Conservation (phyloP, 148 eudicot species). For the Diospyros kaki region DNA sequence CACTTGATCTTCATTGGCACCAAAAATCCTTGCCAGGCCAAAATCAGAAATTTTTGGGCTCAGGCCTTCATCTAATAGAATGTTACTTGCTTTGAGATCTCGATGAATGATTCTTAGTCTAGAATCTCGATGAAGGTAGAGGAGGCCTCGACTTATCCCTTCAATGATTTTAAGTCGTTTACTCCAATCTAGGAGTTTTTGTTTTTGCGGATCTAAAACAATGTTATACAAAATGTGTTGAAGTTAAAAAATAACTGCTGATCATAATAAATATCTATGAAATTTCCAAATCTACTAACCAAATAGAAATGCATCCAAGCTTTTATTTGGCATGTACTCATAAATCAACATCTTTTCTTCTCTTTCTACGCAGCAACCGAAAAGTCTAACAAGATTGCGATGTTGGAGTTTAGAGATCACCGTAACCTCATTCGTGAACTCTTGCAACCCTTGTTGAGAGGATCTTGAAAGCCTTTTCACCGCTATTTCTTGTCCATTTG, state of each 20-base stretch:
- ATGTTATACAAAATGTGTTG: background rate
- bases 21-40: constrained; percentile 42
- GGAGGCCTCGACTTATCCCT: constrained; percentile 22
- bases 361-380: constrained; percentile 22
- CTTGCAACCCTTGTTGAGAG: constrained; percentile 20
- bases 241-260: background rate
- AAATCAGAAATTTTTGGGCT: constrained; percentile 44
- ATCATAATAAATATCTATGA: background rate
- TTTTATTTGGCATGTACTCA: constrained; percentile 23
- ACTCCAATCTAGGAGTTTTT: constrained; percentile 19
- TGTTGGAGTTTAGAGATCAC: constrained; percentile 19
- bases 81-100: constrained; percentile 33
- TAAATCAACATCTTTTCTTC: constrained; percentile 19
- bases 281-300: constrained; percentile 1
- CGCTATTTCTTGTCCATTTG: constrained; percentile 17
- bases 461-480: constrained; percentile 19
- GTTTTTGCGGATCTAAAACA: constrained; percentile 13
- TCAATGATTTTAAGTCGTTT: constrained; percentile 23
- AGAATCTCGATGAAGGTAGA: constrained; percentile 31
- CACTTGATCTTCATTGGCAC: constrained; percentile 16
- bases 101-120: constrained; percentile 26
- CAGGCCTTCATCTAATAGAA: constrained; percentile 25
- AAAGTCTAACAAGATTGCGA: constrained; percentile 17
- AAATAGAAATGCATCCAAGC: constrained; percentile 21
- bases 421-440: constrained; percentile 17